These are phyloP conservation scores for Mucor racemosus DNA, from an alignment of 371 early-diverging fungal genomes.

Conservation along the genomic window DNA sequence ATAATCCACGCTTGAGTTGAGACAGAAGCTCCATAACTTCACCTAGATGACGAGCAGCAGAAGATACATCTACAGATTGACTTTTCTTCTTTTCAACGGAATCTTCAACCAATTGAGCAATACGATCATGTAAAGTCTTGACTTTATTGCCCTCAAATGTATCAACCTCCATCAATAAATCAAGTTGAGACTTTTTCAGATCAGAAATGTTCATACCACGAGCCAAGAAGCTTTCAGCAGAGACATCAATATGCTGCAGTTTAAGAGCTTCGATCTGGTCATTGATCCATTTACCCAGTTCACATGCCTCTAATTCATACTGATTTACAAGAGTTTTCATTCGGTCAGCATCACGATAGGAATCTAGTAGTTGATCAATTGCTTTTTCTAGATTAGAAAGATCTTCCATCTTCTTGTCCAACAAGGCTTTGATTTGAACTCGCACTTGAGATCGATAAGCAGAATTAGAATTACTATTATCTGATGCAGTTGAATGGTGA, in stretches of 20 bases:
- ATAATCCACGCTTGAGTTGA: slow-evolving; percentile 36
- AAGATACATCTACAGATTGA: slow-evolving; percentile 35
- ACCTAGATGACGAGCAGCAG: slow-evolving; percentile 37
- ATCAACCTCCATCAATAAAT: slow-evolving; percentile 21
- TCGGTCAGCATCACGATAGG: slow-evolving; percentile 30
- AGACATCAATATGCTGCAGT: slow-evolving; percentile 42
- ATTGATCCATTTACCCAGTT: slow-evolving; percentile 42
- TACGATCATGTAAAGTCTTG: slow-evolving; percentile 37
- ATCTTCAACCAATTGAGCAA: slow-evolving; percentile 36
- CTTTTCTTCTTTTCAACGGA: slow-evolving; percentile 33
- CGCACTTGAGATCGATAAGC: slow-evolving; percentile 31
- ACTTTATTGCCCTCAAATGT: slow-evolving; percentile 39
- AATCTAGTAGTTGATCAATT: slow-evolving; percentile 28
- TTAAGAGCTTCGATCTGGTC: slow-evolving; percentile 32
- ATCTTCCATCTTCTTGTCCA: slow-evolving; percentile 39
- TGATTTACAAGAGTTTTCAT: slow-evolving; percentile 31
- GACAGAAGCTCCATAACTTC: slow-evolving; percentile 39
- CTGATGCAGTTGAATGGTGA: not conserved
- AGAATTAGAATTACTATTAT: not conserved
- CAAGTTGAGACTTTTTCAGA: slow-evolving; percentile 28
- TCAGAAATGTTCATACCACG: slow-evolving; percentile 21
- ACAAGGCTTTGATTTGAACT: slow-evolving; percentile 30
- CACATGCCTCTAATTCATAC: slow-evolving; percentile 37
- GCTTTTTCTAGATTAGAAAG: slow-evolving; percentile 24
- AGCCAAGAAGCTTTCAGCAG: slow-evolving; percentile 35